Evolutionary conservation across 306 rosid species (phyloP), one percentile per base, ranked within the genome.

Genomic region (Dryas alaskensis): DNA sequence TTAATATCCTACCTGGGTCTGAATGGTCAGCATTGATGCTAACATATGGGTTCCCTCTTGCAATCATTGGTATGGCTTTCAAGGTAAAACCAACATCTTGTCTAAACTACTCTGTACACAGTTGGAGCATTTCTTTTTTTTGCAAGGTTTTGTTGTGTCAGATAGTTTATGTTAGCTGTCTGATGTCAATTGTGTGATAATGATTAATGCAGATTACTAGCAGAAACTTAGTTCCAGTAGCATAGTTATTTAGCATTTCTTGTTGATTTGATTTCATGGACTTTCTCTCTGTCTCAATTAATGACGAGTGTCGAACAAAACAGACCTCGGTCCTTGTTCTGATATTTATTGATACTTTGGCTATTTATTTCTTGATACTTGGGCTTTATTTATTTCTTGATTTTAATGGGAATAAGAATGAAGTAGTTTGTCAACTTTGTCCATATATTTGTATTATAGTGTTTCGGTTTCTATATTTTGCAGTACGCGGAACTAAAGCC

Each of bases 401-500:
- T 7, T 1, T 8, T 3, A 11, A 1, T 49, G 11, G 53, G 1
- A 42, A 11, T 58, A 60, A 12, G 65, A 58, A 7, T 66, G 46
- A 27, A 17, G 9, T 40, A 12, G 16, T 60, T 61, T 48, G 69
- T 51, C 2, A 74, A 3, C 16, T 60, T 61, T 48, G 69, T 51
- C 2, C 72, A 3, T 73, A 10, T 3, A 49, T 49, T 76, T 67
- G 65, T 43, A 66, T 70, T 27, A 42, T 76, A 17, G 63, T 51
- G 44, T 61, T 47, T 13, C 67, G 64, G 44, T 75, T 78, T 53
- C 62, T 67, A 11, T 17, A 40, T 76, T 65, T 76, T 84, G 83
- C 87, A 94, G 99, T 94, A 94, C 85, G 99, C 99, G 50, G 99
- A 94, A 69, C 96, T 94, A 53, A 94, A 90, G 84, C 99, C 99